Evolutionary conservation across 306 rosid genomes (phyloP), one percentile per base, ranked within the genome.

Genomic region (Citrullus colocynthis): DNA sequence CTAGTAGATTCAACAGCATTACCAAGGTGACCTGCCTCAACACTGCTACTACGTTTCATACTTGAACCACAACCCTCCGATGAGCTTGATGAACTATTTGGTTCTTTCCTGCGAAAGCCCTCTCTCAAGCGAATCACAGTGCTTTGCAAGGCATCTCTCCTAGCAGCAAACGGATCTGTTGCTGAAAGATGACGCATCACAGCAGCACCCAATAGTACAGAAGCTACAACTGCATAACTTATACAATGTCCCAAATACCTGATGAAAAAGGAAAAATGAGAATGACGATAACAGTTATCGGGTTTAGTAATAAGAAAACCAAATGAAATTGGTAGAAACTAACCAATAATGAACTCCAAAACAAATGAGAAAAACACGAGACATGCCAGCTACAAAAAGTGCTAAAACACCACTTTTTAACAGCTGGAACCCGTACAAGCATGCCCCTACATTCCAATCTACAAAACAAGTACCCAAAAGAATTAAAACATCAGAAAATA

Each of bases 371-470:
- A 93, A 96, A 76, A 92, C 92, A 70, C 99, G 90, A 82, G 99
- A 96, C 80, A 91, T 81, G 82, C 99, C 99, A 76, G 98, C 99
- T 78, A 96, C 88, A 86, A 89, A 89, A 78, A 96, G 85, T n/a
- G 92, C 99, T 18, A 85, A 89, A 77, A 96, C 96, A 81, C 92
- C 93, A 82, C 92, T 96, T 72, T 88, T 82, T 82, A 96, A 96
- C 81, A 96, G 99, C 82, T 89, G 83, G 85, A 96, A 96, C 56
- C 99, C 98, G 87, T 96, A 96, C 76, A 96, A 82, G 87, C 99
- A 96, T 51, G 98, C 97, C 14, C 99, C 99, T 89, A 96, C 88
- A 83, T 96, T 96, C 99, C 99, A 96, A 86, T 96, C 99, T 96
- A 82, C 82, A 87, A 45, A 83, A 75, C 72, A 80, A 24, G 81